Percentiles rank a stretch among this genome's conserved stretches.
phyloP scores from a whole-genome alignment of 371 early-diverging fungal genomes.

The Caulochytrium protostelioides region DNA sequence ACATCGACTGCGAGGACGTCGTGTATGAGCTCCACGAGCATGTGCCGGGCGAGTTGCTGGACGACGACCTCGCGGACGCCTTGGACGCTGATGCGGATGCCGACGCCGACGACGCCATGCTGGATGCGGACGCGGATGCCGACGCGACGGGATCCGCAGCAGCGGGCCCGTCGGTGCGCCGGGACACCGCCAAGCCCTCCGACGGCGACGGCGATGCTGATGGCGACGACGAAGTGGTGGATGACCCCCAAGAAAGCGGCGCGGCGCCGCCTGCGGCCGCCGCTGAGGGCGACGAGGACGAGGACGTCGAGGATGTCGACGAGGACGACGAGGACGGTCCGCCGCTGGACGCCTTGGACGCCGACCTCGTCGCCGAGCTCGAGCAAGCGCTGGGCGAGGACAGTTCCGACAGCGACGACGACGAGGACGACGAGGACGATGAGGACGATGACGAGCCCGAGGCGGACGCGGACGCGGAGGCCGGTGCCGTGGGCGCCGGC shows the following conservation, averaged over 20 bases:
- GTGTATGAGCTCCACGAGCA: slow-evolving; percentile 16
- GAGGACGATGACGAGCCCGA: slow-evolving; percentile 8
- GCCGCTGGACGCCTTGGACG: slow-evolving; percentile 15
- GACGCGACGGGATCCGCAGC: no score
- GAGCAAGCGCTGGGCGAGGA: neutral
- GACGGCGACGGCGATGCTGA: no score
- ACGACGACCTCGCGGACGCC: neutral
- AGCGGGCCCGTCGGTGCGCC: no score
- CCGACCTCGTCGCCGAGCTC: slow-evolving; percentile 24
- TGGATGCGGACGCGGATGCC: slow-evolving; percentile 8
- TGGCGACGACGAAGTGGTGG: neutral
- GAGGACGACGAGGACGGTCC: no score
- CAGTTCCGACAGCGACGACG: slow-evolving; percentile 9
- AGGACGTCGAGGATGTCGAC: slow-evolving; percentile 14
- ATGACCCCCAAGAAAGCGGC: neutral
- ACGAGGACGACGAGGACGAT: slow-evolving; percentile 1
- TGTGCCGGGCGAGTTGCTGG: slow-evolving; percentile 1
- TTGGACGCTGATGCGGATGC: slow-evolving; percentile 1
- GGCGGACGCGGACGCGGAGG: slow-evolving; percentile 6
- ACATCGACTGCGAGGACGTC: slow-evolving; percentile 56
- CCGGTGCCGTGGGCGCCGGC: slow-evolving; percentile 3
- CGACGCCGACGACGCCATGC: neutral
- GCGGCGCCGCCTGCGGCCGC: neutral
- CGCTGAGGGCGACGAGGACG: slow-evolving; percentile 1
- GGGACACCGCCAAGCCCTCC: no score